Percentiles rank a stretch among this genome's conserved stretches.
Evolutionary conservation across 257 asterid genomes (phyloP).

Genomic region (Fraxinus pennsylvanica): DNA sequence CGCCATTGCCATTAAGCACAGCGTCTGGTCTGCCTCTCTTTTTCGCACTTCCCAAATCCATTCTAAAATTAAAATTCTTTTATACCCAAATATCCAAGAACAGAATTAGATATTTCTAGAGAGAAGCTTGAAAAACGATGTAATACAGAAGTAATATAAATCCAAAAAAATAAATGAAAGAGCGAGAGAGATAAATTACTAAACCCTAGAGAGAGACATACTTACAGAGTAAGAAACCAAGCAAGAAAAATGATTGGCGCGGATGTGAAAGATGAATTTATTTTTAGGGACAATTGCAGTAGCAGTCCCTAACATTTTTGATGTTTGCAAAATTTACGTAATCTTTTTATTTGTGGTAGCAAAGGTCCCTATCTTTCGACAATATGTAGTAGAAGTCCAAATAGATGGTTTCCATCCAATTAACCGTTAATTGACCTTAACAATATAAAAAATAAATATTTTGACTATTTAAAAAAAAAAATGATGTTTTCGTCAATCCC

Average conservation of each 20-base stretch:
- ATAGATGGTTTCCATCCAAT: no score
- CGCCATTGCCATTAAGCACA: slow-evolving; percentile 59
- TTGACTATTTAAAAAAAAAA: no score
- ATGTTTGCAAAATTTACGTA: no score
- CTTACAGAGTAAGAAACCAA: not conserved
- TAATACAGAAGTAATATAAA: not conserved
- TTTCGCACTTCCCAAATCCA: slow-evolving; percentile 62
- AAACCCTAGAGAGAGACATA: slow-evolving; percentile 42
- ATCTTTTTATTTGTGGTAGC: no score
- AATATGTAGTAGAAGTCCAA: no score
- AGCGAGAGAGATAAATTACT: not conserved
- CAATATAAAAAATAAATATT: no score
- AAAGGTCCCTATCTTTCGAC: no score
- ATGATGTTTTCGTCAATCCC: no score
- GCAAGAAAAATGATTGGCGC: not conserved
- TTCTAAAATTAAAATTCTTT: slow-evolving; percentile 2
- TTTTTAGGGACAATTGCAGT: not conserved
- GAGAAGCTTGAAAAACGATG: not conserved
- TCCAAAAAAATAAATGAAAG: not conserved
- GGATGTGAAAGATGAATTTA: slow-evolving; percentile 23
- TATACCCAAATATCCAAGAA: not conserved
- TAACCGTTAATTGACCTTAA: no score
- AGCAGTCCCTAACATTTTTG: no score
- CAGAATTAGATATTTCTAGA: not conserved
- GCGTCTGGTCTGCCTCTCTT: slow-evolving; percentile 54